These are phyloP conservation scores for Candida namnaoensis DNA, from an alignment of 805 yeast species.

Conservation along the genomic window DNA sequence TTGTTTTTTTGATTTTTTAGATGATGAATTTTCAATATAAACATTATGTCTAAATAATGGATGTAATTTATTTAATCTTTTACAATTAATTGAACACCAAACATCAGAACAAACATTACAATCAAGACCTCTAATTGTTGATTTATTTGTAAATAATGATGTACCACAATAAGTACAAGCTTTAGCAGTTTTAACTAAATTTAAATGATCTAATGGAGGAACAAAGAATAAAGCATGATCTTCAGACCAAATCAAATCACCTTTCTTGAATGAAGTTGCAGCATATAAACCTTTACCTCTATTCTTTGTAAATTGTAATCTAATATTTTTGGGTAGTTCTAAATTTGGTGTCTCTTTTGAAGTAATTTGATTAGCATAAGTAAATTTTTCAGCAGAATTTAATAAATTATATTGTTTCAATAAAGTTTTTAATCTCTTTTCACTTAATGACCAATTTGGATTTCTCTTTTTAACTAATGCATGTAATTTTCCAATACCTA, in stretches of 20 bases:
- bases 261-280: conserved; percentile 33
- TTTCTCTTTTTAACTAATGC: conserved; percentile 39
- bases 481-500: conserved; percentile 47
- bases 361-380: conserved; percentile 45
- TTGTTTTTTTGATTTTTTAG: conserved; percentile 21
- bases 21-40: conserved; percentile 21
- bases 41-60: conserved; percentile 46
- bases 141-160: conserved; percentile 14
- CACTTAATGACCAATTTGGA: conserved; percentile 56
- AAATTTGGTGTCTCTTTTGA: conserved; percentile 40
- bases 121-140: conserved; percentile 39
- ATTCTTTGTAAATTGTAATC: conserved; percentile 37
- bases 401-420: conserved; percentile 50
- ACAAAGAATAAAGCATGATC: conserved; percentile 45
- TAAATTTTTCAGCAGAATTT: conserved; percentile 30
- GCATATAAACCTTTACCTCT: conserved; percentile 60
- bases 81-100: conserved; percentile 67
- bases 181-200: conserved; percentile 48
- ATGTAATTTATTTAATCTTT: conserved; percentile 45
- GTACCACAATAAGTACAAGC: conserved; percentile 70
- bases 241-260: conserved; percentile 55
- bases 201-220: conserved; percentile 60
- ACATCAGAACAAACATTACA: conserved; percentile 57
- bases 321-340: conserved; percentile 32
- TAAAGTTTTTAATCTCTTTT: conserved; percentile 43